Evolutionary conservation across 2,329 filamentous ascomycete species (phyloP), one percentile per base, ranked within the genome.

Genomic region (Pseudopyricularia cyperi): DNA sequence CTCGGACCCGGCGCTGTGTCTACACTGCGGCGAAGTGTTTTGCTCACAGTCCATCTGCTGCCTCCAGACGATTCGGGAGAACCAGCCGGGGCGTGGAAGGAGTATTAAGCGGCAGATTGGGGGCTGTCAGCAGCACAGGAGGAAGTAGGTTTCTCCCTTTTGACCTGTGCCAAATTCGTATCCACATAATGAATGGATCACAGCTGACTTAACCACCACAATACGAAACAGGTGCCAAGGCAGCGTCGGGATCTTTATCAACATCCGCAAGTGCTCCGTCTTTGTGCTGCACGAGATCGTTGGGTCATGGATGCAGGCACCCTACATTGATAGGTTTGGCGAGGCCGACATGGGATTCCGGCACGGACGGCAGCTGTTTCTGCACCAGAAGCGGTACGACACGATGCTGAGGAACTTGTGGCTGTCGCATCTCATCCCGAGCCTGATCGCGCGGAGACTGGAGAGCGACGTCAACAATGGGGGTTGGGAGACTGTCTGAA

Each of bases 391-490:
- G 68, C 76, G 93, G 58, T 98, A 97, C 66, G 93, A 98, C 67
- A 82, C 84, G 34, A 76, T 96, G 66, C 75, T 96, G 53, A 77
- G 93, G 50, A 87, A 84, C 58, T 82, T 90, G 44, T 96, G 94
- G 84, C 73, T 97, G 54, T 80, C 82, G 49, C 89, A 96, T 60
- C 84, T 86, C 4, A 81, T 98, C 28, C 90, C 90, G 34, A 94
- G 87, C 58, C 82, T 89, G 47, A 95, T 98, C 63, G 87, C 86
- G 57, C 77, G 93, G 58, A 91, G 89, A 67, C 68, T 98, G 58
- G 93, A 98, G 71, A 85, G 88, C 14, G 93, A 98, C 66, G 89
- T 96, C 46, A 98, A 98, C 64, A 96, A 89, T 60, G 93, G 93
- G 1, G 93, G 93, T 0, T 98, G 93, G 93, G 93, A 98, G 71